These are phyloP conservation scores for Calonectria pauciramosa DNA, from an alignment of 2,329 filamentous ascomycete species.

Conservation along the genomic window DNA sequence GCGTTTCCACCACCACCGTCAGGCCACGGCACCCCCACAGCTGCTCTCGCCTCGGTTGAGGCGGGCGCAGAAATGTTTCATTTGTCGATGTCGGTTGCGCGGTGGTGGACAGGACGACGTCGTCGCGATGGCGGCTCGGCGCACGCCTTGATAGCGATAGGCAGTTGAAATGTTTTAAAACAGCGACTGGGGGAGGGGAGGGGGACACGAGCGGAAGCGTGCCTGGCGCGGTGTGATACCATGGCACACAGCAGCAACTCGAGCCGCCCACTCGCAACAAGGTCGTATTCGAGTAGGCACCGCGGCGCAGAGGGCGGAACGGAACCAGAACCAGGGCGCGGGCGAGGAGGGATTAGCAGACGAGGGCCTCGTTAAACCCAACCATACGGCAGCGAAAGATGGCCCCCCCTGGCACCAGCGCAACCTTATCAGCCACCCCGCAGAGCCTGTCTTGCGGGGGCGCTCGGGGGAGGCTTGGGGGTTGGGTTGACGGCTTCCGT, in stretches of 20 bases:
- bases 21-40: background rate
- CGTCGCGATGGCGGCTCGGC: background rate
- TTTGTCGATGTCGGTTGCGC: background rate
- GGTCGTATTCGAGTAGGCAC: conserved; percentile 9
- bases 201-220: background rate
- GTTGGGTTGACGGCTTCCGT: conserved; percentile 4
- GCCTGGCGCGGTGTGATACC: background rate
- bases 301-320: background rate
- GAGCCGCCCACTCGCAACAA: conserved; percentile 1
- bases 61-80: background rate
- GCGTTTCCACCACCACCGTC: background rate
- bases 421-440: conserved; percentile 44
- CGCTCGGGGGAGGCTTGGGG: conserved; percentile 2
- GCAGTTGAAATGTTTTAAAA: background rate
- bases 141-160: background rate
- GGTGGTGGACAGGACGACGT: background rate
- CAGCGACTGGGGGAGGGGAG: background rate
- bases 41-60: background rate
- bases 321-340: background rate
- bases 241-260: background rate
- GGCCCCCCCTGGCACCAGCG: conserved; percentile 30
- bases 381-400: conserved; percentile 4
- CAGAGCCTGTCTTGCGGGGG: conserved; percentile 33
- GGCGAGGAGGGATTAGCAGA: background rate
- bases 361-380: conserved; percentile 4